These are phyloP conservation scores for Trichomonascus vanleenenianus DNA, from an alignment of 805 yeast genomes.

Conservation along the genomic window DNA sequence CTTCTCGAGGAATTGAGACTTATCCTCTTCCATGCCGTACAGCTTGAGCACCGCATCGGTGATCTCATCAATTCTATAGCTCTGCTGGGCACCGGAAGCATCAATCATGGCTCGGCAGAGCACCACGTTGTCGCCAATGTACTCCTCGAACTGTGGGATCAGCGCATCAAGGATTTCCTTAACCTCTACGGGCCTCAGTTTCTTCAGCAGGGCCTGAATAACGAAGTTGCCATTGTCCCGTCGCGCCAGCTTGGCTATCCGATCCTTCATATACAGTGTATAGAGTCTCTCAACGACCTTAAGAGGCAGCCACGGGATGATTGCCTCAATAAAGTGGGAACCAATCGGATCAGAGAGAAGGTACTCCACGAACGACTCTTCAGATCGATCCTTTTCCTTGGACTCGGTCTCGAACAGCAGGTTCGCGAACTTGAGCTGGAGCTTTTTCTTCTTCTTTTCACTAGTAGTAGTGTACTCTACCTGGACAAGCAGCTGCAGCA, in stretches of 20 bases:
- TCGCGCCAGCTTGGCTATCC: slow-evolving; percentile 64
- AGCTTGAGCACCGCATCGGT: slow-evolving; percentile 12
- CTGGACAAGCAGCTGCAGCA: slow-evolving; percentile 66
- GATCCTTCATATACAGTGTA: slow-evolving; percentile 60
- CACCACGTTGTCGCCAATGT: slow-evolving; percentile 10
- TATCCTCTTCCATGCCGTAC: slow-evolving; percentile 17
- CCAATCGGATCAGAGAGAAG: slow-evolving; percentile 86
- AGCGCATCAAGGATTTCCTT: slow-evolving; percentile 28
- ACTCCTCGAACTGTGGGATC: slow-evolving; percentile 14
- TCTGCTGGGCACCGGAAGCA: slow-evolving; percentile 10
- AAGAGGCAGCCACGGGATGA: slow-evolving; percentile 55
- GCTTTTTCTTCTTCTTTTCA: slow-evolving; percentile 45
- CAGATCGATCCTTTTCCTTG: slow-evolving; percentile 34
- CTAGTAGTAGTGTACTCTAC: slow-evolving; percentile 70
- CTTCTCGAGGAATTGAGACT: slow-evolving; percentile 53
- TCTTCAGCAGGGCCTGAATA: slow-evolving; percentile 60
- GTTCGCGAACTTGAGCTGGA: slow-evolving; percentile 31
- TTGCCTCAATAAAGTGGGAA: slow-evolving; percentile 77
- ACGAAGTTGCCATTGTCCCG: slow-evolving; percentile 82
- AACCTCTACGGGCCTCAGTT: slow-evolving; percentile 55
- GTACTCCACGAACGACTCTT: slow-evolving; percentile 65
- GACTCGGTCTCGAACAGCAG: slow-evolving; percentile 51
- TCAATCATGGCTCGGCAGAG: slow-evolving; percentile 16
- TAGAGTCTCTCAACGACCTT: slow-evolving; percentile 67
- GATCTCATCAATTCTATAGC: slow-evolving; percentile 13